phyloP scores from a whole-genome alignment of 805 yeast genomes.

The Nakazawaea anatomiae region DNA sequence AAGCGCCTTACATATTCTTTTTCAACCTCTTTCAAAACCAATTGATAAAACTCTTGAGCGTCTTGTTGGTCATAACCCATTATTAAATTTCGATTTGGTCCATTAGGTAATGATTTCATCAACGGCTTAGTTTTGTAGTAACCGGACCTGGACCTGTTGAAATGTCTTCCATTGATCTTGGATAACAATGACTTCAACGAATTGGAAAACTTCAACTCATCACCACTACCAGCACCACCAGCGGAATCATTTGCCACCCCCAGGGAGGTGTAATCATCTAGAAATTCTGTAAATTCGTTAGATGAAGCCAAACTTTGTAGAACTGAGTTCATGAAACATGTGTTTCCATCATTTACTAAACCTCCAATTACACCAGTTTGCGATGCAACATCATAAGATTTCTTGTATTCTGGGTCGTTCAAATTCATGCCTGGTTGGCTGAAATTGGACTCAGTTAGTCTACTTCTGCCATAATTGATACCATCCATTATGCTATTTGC shows the following conservation, averaged over 20 bases:
- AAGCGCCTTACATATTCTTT: constrained; percentile 31
- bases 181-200: constrained; percentile 47
- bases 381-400: constrained; percentile 30
- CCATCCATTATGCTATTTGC: constrained; percentile 19
- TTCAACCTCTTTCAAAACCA: constrained; percentile 63
- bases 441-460: constrained; percentile 15
- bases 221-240: constrained; percentile 14
- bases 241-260: constrained; percentile 10
- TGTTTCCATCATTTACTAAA: constrained; percentile 82
- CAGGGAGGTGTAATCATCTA: constrained; percentile 34
- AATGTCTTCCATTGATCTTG: constrained; percentile 51
- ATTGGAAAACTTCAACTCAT: constrained; percentile 38
- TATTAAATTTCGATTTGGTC: constrained; percentile 72
- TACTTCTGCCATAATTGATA: constrained; percentile 16
- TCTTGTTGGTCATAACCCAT: constrained; percentile 91
- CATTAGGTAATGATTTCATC: constrained; percentile 59
- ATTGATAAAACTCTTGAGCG: constrained; percentile 93
- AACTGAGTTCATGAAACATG: constrained; percentile 92
- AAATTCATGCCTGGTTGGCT: constrained; percentile 6
- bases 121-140: constrained; percentile 57
- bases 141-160: constrained; percentile 46
- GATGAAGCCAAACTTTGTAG: constrained; percentile 79
- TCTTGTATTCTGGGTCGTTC: constrained; percentile 16
- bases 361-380: constrained; percentile 81
- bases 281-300: constrained; percentile 47